A percentile compares a stretch with the other conserved stretches of the same genome.
These are phyloP conservation scores for Protostelium mycophagum DNA, from an alignment of 78 protist species.

Conservation along the genomic window DNA sequence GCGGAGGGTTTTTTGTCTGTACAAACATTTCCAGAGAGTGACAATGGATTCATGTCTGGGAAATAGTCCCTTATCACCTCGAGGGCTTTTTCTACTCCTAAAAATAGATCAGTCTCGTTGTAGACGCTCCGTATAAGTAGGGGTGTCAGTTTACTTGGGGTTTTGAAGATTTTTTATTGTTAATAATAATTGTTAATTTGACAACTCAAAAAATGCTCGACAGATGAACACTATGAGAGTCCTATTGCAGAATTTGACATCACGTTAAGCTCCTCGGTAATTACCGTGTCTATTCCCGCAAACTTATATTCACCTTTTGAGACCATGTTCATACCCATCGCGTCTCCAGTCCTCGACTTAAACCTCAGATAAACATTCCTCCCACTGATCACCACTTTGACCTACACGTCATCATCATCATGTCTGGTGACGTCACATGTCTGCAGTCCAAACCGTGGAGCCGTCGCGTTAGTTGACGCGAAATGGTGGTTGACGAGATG, in stretches of 20 bases:
- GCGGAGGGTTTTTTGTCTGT: conserved; percentile 90
- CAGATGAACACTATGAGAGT: too few relatives aligned
- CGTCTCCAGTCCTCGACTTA: conserved; percentile 80
- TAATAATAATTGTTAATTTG: too few relatives aligned
- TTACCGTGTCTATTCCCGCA: too few relatives aligned
- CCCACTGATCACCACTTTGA: conserved; percentile 67
- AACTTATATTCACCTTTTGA: conserved; percentile 83
- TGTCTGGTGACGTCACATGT: background rate
- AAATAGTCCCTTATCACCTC: conserved; percentile 48
- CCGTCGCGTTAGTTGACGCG: background rate
- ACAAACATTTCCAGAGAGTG: conserved; percentile 84
- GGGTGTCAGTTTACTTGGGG: too few relatives aligned
- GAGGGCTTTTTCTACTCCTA: conserved; percentile 16
- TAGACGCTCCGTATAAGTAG: too few relatives aligned
- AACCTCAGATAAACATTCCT: conserved; percentile 70
- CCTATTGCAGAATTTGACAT: conserved; percentile 7
- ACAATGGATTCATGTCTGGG: conserved; percentile 65
- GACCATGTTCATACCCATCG: conserved; percentile 96
- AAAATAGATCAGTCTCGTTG: too few relatives aligned
- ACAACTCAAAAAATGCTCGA: too few relatives aligned
- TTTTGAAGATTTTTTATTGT: too few relatives aligned
- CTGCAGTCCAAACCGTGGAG: background rate
- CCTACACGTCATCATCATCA: background rate
- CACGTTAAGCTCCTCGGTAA: too few relatives aligned
- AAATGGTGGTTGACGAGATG: background rate